Percentiles rank a stretch among this genome's conserved stretches.
Evolutionary conservation across 345 rosid species (phyloP).

Genomic region (Alliaria petiolata): DNA sequence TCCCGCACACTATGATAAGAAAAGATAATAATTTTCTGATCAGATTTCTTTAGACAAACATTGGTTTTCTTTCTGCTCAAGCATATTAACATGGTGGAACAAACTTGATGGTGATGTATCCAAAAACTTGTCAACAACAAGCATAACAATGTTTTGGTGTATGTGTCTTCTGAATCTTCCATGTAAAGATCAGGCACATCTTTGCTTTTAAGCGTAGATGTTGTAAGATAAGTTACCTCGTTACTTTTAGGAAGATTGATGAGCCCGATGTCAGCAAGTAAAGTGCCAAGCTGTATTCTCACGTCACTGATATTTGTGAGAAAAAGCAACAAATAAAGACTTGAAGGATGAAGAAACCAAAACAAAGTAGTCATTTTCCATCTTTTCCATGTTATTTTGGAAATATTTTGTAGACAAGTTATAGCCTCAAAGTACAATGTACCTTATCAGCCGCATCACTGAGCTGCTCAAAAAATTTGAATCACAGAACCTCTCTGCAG

Average conservation of each 20-base stretch:
- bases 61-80: not conserved
- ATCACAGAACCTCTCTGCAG: constrained; percentile 75
- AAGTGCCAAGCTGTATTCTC: constrained; percentile 76
- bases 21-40: not conserved
- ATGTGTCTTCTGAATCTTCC: not conserved
- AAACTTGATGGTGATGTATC: not conserved
- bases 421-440: not conserved
- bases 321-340: constrained; percentile 24
- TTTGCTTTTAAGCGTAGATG: not conserved
- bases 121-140: not conserved
- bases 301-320: constrained; percentile 54
- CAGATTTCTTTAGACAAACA: not conserved
- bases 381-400: no score
- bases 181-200: not conserved
- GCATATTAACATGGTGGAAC: not conserved
- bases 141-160: not conserved
- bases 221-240: constrained; percentile 43
- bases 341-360: not conserved
- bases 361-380: not conserved
- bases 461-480: constrained; percentile 70
- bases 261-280: constrained; percentile 86
- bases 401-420: not conserved
- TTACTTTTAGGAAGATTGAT: constrained; percentile 49
- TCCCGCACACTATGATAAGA: constrained; percentile 36
- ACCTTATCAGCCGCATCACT: constrained; percentile 88